Evolutionary conservation across 2,329 filamentous ascomycete species (phyloP).

Genomic region (Triangularia verruculosa): DNA sequence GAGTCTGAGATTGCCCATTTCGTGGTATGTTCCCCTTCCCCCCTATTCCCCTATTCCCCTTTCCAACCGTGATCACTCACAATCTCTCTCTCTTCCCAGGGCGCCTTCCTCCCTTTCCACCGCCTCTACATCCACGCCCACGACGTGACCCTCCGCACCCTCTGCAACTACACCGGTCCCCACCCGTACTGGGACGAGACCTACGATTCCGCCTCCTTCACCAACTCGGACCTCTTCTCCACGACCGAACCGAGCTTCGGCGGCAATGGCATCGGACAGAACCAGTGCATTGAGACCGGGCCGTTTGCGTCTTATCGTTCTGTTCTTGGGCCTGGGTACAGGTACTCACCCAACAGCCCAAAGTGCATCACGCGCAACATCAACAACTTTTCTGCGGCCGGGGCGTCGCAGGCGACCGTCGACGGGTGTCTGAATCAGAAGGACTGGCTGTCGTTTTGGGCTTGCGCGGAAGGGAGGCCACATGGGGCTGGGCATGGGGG

Average conservation of each 20-base stretch:
- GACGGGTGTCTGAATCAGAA: conserved; percentile 8
- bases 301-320: conserved; percentile 26
- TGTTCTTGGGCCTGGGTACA: conserved; percentile 22
- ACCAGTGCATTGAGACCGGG: conserved; percentile 15
- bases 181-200: conserved; percentile 27
- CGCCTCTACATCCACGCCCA: conserved; percentile 31
- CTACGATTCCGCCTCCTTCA: conserved; percentile 19
- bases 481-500: conserved; percentile 30
- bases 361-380: conserved; percentile 23
- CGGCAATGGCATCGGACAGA: conserved; percentile 3
- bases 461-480: conserved; percentile 30
- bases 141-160: conserved; percentile 28
- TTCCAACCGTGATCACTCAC: no score
- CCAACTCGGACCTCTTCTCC: not conserved
- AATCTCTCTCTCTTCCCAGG: conserved; percentile 14
- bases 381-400: conserved; percentile 7
- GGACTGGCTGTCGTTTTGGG: conserved; percentile 23
- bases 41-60: not conserved
- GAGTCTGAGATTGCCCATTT: conserved; percentile 27
- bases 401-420: conserved; percentile 5
- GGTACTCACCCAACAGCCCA: conserved; percentile 12
- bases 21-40: conserved; percentile 7
- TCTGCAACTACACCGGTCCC: conserved; percentile 31
- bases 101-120: conserved; percentile 33
- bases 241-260: conserved; percentile 23